Evolutionary conservation across 129 eudicot species (phyloP), one percentile per base, ranked within the genome.

Genomic region (Flaveria robusta): DNA sequence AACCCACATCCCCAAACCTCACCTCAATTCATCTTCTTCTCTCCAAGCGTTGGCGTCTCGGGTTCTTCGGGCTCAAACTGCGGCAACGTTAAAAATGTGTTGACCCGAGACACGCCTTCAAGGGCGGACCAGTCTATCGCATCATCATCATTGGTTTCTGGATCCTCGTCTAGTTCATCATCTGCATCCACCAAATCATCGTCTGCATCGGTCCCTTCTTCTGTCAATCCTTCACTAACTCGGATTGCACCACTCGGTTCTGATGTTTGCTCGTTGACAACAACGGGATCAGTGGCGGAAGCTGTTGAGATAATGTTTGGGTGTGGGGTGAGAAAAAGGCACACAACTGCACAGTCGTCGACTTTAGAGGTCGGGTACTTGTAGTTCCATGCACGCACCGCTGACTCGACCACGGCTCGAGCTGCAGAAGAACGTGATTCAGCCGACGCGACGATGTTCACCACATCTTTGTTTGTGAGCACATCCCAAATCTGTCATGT

Each of bases 331-430:
- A 93, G 83, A 24, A 93, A 93, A 55, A 93, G 96, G 85, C 98
- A 93, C 69, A 93, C 88, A 15, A 85, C 96, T 11, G 98, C 97
- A 87, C 98, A 93, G 71, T 92, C 97, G 2, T 93, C 98, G 39
- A 90, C 91, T 70, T 90, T 93, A 13, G 98, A 90, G 50, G 96
- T 88, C n/a, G 98, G 98, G 75, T 93, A 90, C 68, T 79, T 90
- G 76, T 52, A 20, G 79, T 80, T 85, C 98, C 98, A 93, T 1
- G 96, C 86, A 70, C 85, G 81, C 42, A 88, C 98, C 18, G 98
- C 98, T 20, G 96, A 52, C 81, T 90, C 89, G 7, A 93, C 98
- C 12, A 93, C 82, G 1, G 77, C 46, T 74, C 89, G 81, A 67
- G 98, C 95, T 14, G 98, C 97, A 63, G 47, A 52, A 11, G 90